A percentile compares a stretch with the other conserved stretches of the same genome.
phyloP scores from a whole-genome alignment of 2,329 filamentous ascomycete species.

The Stagonosporopsis vannaccii region DNA sequence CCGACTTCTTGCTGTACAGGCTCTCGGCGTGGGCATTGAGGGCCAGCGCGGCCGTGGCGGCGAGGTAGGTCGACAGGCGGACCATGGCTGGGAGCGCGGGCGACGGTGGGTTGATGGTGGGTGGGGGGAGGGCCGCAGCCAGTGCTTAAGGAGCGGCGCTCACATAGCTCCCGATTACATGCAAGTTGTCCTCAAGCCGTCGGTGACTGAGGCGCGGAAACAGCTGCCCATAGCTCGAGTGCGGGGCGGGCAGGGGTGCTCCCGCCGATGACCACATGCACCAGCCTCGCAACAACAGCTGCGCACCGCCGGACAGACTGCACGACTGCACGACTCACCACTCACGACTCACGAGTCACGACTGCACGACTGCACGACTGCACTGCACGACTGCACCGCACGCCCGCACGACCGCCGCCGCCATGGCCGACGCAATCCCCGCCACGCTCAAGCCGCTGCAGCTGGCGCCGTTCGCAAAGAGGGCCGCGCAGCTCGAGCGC shows the following conservation, averaged over 20 bases:
- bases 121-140: constrained; percentile 18
- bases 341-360: no score
- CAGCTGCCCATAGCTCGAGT: constrained; percentile 25
- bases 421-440: constrained; percentile 77
- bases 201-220: constrained; percentile 22
- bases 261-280: constrained; percentile 18
- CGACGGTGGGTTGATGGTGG: constrained; percentile 1
- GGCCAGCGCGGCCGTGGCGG: constrained; percentile 68
- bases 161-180: constrained; percentile 25
- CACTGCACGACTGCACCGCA: not conserved
- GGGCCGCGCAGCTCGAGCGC: constrained; percentile 82
- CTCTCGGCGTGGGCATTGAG: constrained; percentile 72
- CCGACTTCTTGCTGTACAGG: constrained; percentile 85
- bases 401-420: not conserved
- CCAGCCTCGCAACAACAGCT: no score
- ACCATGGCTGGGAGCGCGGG: constrained; percentile 39
- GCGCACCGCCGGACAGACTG: no score
- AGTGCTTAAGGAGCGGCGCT: constrained; percentile 24
- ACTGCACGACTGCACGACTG: no score
- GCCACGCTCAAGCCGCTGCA: constrained; percentile 79
- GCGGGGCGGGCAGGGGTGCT: constrained; percentile 27
- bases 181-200: constrained; percentile 33
- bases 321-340: no score
- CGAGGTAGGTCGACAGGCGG: constrained; percentile 50
- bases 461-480: constrained; percentile 81